Evolutionary conservation across 345 rosid species (phyloP), one percentile per base, ranked within the genome.

Genomic region (Populus pruinosa): DNA sequence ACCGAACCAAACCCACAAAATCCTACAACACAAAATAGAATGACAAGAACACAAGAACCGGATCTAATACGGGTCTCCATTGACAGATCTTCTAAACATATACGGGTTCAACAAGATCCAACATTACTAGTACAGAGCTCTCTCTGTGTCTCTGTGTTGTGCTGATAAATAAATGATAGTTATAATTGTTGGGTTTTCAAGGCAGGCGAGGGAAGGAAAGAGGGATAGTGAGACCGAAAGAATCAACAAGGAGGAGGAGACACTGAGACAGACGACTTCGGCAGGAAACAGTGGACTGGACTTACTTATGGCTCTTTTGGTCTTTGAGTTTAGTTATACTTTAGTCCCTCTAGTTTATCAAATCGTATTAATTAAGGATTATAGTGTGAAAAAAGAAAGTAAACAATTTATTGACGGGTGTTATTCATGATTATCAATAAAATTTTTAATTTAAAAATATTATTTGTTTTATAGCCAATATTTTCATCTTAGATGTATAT

Each of bases 41-140:
- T 38, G 68, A 88, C 39, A 69, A 82, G 73, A 56, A 84, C 67
- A 71, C 76, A 81, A 39, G 89, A 76, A 81, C 81, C 77, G 85
- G 93, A 93, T 93, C 97, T 84, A 83, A 84, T 82, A 38, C 72
- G 77, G 67, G 75, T 27, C 66, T 31, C 78, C 82, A 80, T 80
- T 20, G 10, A 65, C 16, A 23, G 56, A 59, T 23, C 55, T 38
- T 56, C 71, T 70, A 76, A 9, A 13, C 56, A 11, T 33, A 41
- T 5, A 36, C n/a, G 20, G 41, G 50, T 70, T 65, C 14, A 38
- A 61, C 43, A 16, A 56, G 77, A 84, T 76, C 69, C 81, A 71
- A 38, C 82, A 80, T 80, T 78, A 47, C 53, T 47, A 47, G 53
- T 47, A 16, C 53, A 47, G 20, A 14, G 53, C 17, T 13, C 17